Percentiles rank a stretch among this genome's conserved stretches.
These are phyloP conservation scores for Lathyrus aphaca DNA, from an alignment of 306 rosid genomes.

Conservation along the genomic window DNA sequence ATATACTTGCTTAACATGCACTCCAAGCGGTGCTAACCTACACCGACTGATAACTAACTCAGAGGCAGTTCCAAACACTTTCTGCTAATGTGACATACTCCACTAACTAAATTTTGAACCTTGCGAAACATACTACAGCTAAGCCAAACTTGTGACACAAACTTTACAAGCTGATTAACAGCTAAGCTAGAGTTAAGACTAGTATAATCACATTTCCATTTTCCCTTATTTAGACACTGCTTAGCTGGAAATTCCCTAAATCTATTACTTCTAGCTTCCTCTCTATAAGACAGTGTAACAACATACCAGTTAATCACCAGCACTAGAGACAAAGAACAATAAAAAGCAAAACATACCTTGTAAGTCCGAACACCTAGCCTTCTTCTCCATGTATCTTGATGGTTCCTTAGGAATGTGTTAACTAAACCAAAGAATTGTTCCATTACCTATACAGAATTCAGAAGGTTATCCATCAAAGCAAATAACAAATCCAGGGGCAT, in stretches of 20 bases:
- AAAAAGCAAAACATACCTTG: conserved; percentile 66
- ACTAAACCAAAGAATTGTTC: conserved; percentile 93
- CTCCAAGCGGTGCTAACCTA: background rate
- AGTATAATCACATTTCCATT: conserved; percentile 5
- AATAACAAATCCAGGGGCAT: conserved; percentile 26
- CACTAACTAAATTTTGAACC: background rate
- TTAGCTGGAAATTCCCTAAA: conserved; percentile 31
- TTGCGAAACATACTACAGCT: background rate
- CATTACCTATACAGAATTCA: conserved; percentile 70
- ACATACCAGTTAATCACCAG: conserved; percentile 25
- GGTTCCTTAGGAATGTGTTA: conserved; percentile 87
- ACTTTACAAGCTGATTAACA: background rate
- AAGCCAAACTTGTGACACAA: background rate
- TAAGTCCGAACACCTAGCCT: conserved; percentile 88
- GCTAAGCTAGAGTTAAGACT: background rate
- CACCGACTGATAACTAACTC: background rate
- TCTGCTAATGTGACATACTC: background rate
- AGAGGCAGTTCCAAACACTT: background rate
- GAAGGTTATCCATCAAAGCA: conserved; percentile 18
- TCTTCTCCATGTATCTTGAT: conserved; percentile 80
- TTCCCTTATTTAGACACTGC: conserved; percentile 17
- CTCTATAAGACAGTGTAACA: conserved; percentile 8
- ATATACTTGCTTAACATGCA: background rate
- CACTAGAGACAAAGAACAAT: conserved; percentile 19
- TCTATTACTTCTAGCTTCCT: conserved; percentile 18